phyloP scores from a whole-genome alignment of 202 grass and related monocot species.

The Musa balbisiana region DNA sequence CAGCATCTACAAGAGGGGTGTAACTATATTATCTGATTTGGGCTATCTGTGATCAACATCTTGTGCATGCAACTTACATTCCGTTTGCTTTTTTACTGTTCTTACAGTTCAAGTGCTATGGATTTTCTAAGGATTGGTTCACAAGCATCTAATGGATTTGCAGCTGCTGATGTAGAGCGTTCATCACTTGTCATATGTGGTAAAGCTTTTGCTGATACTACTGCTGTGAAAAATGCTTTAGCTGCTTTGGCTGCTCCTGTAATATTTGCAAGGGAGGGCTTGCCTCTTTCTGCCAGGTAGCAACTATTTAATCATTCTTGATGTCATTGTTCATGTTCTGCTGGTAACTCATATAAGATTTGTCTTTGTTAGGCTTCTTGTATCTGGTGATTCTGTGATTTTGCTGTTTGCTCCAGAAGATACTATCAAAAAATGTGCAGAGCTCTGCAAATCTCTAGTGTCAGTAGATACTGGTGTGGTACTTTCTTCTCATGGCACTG shows the following conservation, averaged over 20 bases:
- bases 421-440: slow-evolving; percentile 34
- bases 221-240: slow-evolving; percentile 57
- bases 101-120: slow-evolving; percentile 56
- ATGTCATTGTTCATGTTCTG: neutral
- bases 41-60: neutral
- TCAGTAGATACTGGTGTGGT: slow-evolving; percentile 51
- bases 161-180: slow-evolving; percentile 57
- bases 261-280: slow-evolving; percentile 62
- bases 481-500: slow-evolving; percentile 43
- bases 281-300: slow-evolving; percentile 63
- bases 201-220: slow-evolving; percentile 62
- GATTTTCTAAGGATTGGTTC: slow-evolving; percentile 43
- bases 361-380: slow-evolving; percentile 47
- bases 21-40: neutral
- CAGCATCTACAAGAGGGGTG: too few relatives aligned
- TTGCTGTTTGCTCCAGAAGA: slow-evolving; percentile 62
- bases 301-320: slow-evolving; percentile 12
- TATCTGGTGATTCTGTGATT: slow-evolving; percentile 38
- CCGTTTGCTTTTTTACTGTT: neutral
- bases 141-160: slow-evolving; percentile 56
- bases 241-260: slow-evolving; percentile 60
- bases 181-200: slow-evolving; percentile 73
- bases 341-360: neutral
- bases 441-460: slow-evolving; percentile 37
- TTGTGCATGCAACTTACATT: neutral